Percentiles rank a stretch among this genome's conserved stretches.
These are phyloP conservation scores for Zygnema cylindricum DNA, from an alignment of 139 green algal genomes.

Conservation along the genomic window DNA sequence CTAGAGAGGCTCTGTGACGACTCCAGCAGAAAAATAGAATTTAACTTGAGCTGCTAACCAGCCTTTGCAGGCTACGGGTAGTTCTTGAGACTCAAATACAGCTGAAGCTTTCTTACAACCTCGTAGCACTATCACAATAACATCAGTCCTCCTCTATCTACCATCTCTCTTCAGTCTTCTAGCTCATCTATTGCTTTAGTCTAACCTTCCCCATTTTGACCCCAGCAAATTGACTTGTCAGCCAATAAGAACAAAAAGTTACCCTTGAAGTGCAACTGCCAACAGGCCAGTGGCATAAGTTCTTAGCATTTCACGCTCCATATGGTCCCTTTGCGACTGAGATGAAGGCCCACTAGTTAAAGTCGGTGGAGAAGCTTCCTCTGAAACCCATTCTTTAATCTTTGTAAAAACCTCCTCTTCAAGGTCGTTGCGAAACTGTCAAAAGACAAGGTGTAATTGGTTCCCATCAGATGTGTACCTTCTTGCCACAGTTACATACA, in stretches of 20 bases:
- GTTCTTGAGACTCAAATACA: neutral
- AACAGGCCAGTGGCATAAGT: conserved; percentile 49
- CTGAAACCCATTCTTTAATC: conserved; percentile 40
- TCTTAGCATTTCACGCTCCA: conserved; percentile 27
- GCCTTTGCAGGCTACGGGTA: neutral
- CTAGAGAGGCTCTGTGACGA: no score
- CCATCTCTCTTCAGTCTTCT: no score
- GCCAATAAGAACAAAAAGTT: no score
- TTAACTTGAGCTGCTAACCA: neutral
- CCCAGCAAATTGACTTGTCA: no score
- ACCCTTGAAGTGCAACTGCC: conserved; percentile 24
- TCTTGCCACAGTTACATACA: no score
- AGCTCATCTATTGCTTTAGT: no score
- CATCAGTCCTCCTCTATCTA: no score
- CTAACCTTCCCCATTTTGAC: no score
- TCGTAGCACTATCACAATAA: no score
- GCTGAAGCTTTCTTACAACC: no score
- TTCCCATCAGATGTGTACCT: no score
- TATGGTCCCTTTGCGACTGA: neutral
- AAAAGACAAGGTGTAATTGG: no score
- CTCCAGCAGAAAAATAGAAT: neutral
- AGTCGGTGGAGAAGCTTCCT: neutral
- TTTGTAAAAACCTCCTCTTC: conserved; percentile 36
- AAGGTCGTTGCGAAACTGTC: conserved; percentile 45
- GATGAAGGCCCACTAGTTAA: neutral